Percentiles rank a stretch among this genome's conserved stretches.
Evolutionary conservation across 2,329 filamentous ascomycete genomes (phyloP).

Genomic region (Herpomyces periplanetae): DNA sequence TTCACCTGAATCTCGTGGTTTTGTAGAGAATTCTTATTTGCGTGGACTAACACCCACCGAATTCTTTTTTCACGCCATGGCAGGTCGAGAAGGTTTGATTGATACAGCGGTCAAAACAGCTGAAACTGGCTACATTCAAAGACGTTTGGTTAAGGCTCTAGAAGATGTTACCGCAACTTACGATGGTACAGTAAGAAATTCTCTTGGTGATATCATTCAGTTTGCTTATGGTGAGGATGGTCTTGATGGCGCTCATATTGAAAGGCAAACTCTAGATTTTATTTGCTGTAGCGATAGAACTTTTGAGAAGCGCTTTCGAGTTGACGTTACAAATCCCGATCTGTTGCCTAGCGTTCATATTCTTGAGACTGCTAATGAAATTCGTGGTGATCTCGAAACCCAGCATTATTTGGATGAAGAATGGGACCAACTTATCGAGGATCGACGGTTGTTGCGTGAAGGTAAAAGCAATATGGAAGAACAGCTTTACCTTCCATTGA

Average conservation of each 20-base stretch:
- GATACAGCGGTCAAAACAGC: constrained; percentile 98
- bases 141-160: constrained; percentile 82
- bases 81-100: constrained; percentile 95
- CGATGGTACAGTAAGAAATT: constrained; percentile 86
- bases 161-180: constrained; percentile 95
- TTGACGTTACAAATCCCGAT: constrained; percentile 34
- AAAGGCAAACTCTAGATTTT: constrained; percentile 60
- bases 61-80: constrained; percentile 99
- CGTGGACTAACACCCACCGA: constrained; percentile 76
- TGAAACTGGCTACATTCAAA: constrained; percentile 94
- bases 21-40: constrained; percentile 93
- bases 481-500: constrained; percentile 62
- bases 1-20: constrained; percentile 76
- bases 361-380: constrained; percentile 51
- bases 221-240: constrained; percentile 95
- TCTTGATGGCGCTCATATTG: constrained; percentile 63
- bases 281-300: constrained; percentile 36
- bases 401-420: constrained; percentile 62
- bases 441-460: constrained; percentile 30
- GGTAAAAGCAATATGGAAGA: constrained; percentile 31
- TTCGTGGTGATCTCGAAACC: constrained; percentile 48
- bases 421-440: constrained; percentile 33
- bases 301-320: constrained; percentile 41
- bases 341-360: constrained; percentile 18
- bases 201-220: constrained; percentile 73